phyloP scores from a whole-genome alignment of 139 green algal species.

The Chlamydomonas incerta region DNA sequence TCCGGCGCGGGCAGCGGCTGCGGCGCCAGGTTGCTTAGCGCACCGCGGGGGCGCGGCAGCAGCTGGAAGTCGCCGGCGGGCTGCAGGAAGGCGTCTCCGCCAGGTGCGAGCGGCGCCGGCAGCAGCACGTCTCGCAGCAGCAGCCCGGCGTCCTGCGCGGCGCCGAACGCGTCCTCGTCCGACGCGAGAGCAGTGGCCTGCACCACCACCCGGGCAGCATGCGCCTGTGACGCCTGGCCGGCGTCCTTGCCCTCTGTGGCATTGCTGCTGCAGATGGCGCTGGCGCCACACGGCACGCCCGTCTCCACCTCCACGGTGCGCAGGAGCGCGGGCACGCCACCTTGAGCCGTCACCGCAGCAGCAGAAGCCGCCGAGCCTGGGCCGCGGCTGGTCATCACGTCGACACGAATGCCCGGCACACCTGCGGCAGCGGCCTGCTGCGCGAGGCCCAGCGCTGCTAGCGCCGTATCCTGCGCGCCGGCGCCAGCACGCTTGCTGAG shows the following conservation, averaged over 20 bases:
- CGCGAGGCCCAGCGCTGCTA: slow-evolving; percentile 15
- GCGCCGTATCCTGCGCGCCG: background rate
- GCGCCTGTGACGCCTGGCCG: too few relatives aligned
- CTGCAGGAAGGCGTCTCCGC: background rate
- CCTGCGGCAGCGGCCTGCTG: slow-evolving; percentile 43
- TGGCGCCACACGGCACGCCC: background rate
- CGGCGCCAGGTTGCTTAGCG: slow-evolving; percentile 67
- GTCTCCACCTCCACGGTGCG: slow-evolving; percentile 28
- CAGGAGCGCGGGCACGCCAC: background rate
- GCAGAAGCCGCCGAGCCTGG: too few relatives aligned
- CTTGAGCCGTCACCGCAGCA: background rate
- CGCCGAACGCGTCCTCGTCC: slow-evolving; percentile 30
- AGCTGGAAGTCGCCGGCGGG: slow-evolving; percentile 26
- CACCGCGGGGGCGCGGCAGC: slow-evolving; percentile 65
- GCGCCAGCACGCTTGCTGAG: background rate
- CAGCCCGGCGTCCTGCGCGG: background rate
- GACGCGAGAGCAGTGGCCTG: background rate
- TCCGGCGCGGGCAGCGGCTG: slow-evolving; percentile 63
- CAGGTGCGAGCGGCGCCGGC: background rate
- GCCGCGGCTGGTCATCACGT: too few relatives aligned
- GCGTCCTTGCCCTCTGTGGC: too few relatives aligned
- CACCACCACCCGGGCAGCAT: too few relatives aligned
- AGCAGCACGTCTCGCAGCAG: slow-evolving; percentile 2
- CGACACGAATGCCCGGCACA: background rate
- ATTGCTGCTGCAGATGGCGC: too few relatives aligned